phyloP scores from a whole-genome alignment of 164 flowering plant genomes.

The Aristolochia californica region DNA sequence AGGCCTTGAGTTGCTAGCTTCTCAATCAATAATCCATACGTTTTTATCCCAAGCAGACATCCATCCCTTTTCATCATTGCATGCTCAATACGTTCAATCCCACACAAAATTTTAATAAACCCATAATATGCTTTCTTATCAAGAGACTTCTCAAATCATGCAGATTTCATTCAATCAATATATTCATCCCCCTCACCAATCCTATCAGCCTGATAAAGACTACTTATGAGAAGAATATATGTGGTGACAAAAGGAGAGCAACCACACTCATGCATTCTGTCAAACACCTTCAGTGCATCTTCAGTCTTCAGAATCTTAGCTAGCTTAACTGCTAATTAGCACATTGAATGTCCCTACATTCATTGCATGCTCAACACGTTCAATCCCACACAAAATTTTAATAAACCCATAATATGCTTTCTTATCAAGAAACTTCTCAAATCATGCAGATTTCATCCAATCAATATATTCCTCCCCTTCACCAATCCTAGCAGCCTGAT shows the following conservation, averaged over 20 bases:
- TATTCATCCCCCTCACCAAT: constrained; percentile 91
- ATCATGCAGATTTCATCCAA: constrained; percentile 78
- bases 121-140: constrained; percentile 60
- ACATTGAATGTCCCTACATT: constrained; percentile 78
- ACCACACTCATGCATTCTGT: constrained; percentile 86
- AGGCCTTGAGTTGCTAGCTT: constrained; percentile 62
- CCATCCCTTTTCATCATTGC: constrained; percentile 77
- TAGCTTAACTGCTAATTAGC: constrained; percentile 61
- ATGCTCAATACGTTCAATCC: constrained; percentile 86
- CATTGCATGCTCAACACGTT: constrained; percentile 90
- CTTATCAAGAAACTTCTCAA: constrained; percentile 40
- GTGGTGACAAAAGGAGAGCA: constrained; percentile 60
- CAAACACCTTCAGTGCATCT: constrained; percentile 61
- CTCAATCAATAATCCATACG: constrained; percentile 70
- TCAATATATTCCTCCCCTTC: constrained; percentile 98
- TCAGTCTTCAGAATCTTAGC: constrained; percentile 67
- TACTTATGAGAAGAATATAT: constrained; percentile 45
- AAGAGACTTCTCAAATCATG: constrained; percentile 54
- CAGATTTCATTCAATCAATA: constrained; percentile 84
- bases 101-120: constrained; percentile 74
- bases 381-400: constrained; percentile 86
- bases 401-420: constrained; percentile 65
- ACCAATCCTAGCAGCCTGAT: constrained; percentile 87
- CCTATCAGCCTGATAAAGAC: constrained; percentile 95
- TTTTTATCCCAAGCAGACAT: constrained; percentile 60